Conservation (phyloP, 257 asterid species). For the Voacanga thouarsii region DNA sequence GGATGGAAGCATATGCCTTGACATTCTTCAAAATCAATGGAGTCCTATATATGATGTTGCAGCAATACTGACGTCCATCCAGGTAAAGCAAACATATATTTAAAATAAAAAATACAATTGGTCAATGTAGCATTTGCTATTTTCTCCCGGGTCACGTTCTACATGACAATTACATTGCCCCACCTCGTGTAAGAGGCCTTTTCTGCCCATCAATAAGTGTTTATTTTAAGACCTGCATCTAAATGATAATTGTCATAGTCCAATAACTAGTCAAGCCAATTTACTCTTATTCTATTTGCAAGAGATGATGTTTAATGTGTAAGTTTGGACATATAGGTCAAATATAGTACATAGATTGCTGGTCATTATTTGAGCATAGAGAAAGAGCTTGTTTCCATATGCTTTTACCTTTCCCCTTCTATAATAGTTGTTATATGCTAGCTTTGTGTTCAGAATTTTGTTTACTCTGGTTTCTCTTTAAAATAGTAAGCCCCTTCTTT, state of each 20-base stretch:
- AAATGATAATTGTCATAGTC: background rate
- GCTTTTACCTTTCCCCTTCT: background rate
- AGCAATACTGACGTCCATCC: conserved; percentile 85
- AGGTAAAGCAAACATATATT: conserved; percentile 42
- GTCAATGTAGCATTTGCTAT: conserved; percentile 1
- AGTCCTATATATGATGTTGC: conserved; percentile 95
- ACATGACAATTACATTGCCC: background rate
- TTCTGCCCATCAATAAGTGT: background rate
- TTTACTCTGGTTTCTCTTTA: background rate
- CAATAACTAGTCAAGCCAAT: background rate
- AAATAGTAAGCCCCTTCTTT: background rate
- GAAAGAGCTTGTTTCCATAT: background rate
- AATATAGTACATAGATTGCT: background rate
- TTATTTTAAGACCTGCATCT: background rate
- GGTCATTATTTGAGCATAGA: background rate
- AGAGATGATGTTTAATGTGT: background rate
- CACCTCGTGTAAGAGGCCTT: no score
- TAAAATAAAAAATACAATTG: background rate
- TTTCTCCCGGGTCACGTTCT: background rate
- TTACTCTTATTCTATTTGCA: background rate
- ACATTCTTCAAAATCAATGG: conserved; percentile 96
- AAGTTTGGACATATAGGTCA: background rate
- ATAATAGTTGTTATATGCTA: background rate
- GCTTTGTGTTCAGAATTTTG: background rate
- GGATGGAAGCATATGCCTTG: conserved; percentile 93